These are phyloP conservation scores for Mycena citricolor DNA, from an alignment of 1,284 basidiomycete genomes.

Conservation along the genomic window DNA sequence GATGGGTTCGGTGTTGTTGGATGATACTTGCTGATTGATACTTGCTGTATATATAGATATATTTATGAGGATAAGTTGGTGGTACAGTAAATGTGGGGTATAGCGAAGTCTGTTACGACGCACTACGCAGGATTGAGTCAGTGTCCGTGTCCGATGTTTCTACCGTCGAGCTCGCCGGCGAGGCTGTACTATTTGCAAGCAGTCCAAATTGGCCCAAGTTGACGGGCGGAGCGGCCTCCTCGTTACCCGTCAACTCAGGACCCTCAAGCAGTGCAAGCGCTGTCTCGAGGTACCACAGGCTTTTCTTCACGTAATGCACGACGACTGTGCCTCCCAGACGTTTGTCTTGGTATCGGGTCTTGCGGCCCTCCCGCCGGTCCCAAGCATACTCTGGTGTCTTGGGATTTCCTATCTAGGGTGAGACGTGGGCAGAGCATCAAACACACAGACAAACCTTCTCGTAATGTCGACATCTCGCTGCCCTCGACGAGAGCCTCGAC, in stretches of 20 bases:
- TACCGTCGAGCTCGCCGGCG: too few relatives aligned
- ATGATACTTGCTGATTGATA: too few relatives aligned
- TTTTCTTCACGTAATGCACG: slow-evolving; percentile 96
- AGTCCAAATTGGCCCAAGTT: too few relatives aligned
- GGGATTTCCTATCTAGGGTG: slow-evolving; percentile 43
- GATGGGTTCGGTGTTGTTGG: too few relatives aligned
- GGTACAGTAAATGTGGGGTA: too few relatives aligned
- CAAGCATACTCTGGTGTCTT: slow-evolving; percentile 63
- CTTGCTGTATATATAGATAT: too few relatives aligned
- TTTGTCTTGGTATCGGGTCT: slow-evolving; percentile 62
- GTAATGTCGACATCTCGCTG: slow-evolving; percentile 71
- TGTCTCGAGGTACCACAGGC: slow-evolving; percentile 95
- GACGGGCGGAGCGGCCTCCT: too few relatives aligned
- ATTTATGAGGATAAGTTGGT: too few relatives aligned
- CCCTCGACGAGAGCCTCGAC: slow-evolving; percentile 95
- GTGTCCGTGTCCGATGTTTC: too few relatives aligned
- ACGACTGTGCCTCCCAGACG: slow-evolving; percentile 91
- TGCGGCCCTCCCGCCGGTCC: slow-evolving; percentile 67
- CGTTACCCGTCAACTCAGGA: slow-evolving; percentile 45
- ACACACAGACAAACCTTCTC: slow-evolving; percentile 46
- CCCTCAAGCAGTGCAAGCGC: slow-evolving; percentile 84
- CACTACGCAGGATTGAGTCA: too few relatives aligned
- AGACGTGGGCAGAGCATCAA: slow-evolving; percentile 1
- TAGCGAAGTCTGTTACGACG: too few relatives aligned
- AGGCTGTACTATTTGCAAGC: too few relatives aligned